Evolutionary conservation across 1,284 basidiomycete genomes (phyloP).

Genomic region (Austroboletus olivaceoglutinosus): DNA sequence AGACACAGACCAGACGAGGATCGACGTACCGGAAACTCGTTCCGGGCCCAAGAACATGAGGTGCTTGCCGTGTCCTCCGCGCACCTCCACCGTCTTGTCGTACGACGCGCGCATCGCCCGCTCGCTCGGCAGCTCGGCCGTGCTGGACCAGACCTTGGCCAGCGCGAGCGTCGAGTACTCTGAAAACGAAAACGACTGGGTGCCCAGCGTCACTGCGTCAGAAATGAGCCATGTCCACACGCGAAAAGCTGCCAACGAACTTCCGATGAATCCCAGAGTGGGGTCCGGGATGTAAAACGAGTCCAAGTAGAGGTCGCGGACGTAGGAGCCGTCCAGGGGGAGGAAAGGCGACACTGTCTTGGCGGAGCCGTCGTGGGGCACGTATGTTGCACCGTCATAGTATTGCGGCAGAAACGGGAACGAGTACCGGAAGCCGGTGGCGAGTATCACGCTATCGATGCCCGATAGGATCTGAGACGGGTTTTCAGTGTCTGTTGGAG

Average conservation of each 20-base stretch:
- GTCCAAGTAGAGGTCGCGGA: constrained; percentile 20
- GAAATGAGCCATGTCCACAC: too few species aligned
- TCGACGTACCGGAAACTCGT: not conserved
- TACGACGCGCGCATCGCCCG: constrained; percentile 1
- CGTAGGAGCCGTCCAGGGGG: constrained; percentile 7
- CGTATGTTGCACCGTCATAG: constrained; percentile 7
- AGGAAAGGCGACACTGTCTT: constrained; percentile 8
- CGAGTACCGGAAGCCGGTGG: constrained; percentile 13
- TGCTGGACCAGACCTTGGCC: constrained; percentile 20
- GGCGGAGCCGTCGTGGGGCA: constrained; percentile 1
- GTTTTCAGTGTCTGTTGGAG: not conserved
- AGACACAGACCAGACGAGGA: not conserved
- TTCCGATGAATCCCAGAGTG: constrained; percentile 15
- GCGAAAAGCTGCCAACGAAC: constrained; percentile 1
- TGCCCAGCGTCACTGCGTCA: not conserved
- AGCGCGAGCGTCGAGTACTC: constrained; percentile 13
- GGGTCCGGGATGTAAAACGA: constrained; percentile 16
- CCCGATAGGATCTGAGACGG: constrained; percentile 12
- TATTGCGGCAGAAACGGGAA: constrained; percentile 17
- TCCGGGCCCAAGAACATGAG: not conserved
- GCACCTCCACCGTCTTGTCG: not conserved
- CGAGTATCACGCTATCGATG: constrained; percentile 11
- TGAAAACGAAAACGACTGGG: not conserved
- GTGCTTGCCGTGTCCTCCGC: constrained; percentile 17
- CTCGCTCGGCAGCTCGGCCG: constrained; percentile 10